phyloP scores from a whole-genome alignment of 352 stramenopile species.

The Phytophthora capsici region DNA sequence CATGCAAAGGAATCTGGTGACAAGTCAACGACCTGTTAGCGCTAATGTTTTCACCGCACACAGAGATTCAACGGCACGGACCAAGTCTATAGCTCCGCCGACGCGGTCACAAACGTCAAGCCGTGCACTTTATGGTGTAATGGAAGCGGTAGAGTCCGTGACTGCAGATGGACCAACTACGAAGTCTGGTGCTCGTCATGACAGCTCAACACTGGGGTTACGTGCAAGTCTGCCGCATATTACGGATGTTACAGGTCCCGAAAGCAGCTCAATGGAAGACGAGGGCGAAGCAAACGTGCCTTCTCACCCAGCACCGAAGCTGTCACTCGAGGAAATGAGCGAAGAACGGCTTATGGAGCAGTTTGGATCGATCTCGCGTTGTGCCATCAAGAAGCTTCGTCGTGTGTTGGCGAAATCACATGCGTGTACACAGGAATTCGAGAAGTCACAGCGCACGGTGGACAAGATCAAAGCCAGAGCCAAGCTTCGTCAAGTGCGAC shows the following conservation, averaged over 20 bases:
- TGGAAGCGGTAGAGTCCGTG: conserved; percentile 4
- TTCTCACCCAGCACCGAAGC: conserved; percentile 6
- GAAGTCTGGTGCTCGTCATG: conserved; percentile 18
- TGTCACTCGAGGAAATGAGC: conserved; percentile 66
- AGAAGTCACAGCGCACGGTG: conserved; percentile 53
- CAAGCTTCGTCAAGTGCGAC: conserved; percentile 45
- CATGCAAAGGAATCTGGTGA: conserved; percentile 2
- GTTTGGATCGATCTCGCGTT: conserved; percentile 57
- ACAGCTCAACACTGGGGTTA: conserved; percentile 17
- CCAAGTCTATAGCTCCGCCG: neutral
- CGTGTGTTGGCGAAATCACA: conserved; percentile 67
- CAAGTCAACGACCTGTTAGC: conserved; percentile 40
- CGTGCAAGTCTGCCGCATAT: conserved; percentile 37
- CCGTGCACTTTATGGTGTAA: conserved; percentile 4
- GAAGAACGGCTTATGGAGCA: conserved; percentile 54
- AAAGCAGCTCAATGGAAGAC: conserved; percentile 8
- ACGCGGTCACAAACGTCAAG: conserved; percentile 2
- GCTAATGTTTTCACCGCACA: conserved; percentile 32
- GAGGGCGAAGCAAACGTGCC: conserved; percentile 2
- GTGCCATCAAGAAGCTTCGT: conserved; percentile 61
- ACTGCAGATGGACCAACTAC: neutral
- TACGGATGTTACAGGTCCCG: conserved; percentile 17
- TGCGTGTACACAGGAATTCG: conserved; percentile 63
- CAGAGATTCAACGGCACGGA: conserved; percentile 12
- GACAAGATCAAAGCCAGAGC: conserved; percentile 59